Percentiles rank a stretch among this genome's conserved stretches.
These are phyloP conservation scores for Saccharomyces hybrid DNA, from an alignment of 1,139 yeast species.

Conservation along the genomic window DNA sequence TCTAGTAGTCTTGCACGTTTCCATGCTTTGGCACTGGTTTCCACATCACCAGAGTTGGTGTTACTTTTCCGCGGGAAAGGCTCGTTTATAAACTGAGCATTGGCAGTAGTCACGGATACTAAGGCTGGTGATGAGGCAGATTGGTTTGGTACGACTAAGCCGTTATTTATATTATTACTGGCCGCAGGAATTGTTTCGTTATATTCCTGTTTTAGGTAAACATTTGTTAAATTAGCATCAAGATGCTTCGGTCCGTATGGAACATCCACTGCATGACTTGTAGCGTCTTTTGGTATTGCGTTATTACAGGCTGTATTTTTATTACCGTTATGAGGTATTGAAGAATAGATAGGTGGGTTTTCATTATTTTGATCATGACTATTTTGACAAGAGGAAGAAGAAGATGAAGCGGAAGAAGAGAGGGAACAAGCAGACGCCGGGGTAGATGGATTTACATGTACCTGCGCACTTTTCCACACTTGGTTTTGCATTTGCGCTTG, in stretches of 20 bases:
- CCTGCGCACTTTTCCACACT: not conserved
- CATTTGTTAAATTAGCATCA: not conserved
- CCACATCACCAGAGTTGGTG: slow-evolving; percentile 39
- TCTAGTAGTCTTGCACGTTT: slow-evolving; percentile 58
- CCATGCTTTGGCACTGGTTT: slow-evolving; percentile 71
- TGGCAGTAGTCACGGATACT: not conserved
- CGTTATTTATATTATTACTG: not conserved
- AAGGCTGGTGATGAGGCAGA: not conserved
- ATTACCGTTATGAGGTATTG: not conserved
- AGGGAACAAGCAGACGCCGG: not conserved
- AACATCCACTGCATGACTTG: not conserved
- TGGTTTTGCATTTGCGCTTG: not conserved
- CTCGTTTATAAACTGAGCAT: not conserved
- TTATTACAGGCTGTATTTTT: not conserved
- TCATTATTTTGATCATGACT: not conserved
- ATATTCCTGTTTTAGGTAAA: not conserved
- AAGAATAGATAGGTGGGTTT: not conserved
- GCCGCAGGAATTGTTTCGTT: not conserved
- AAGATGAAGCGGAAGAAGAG: not conserved
- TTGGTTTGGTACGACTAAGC: not conserved
- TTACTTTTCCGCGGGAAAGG: not conserved
- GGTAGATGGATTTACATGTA: not conserved
- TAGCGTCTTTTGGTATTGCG: not conserved
- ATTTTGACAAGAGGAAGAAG: not conserved
- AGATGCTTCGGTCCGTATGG: not conserved